phyloP scores from a whole-genome alignment of 257 asterid genomes.

The Striga asiatica region DNA sequence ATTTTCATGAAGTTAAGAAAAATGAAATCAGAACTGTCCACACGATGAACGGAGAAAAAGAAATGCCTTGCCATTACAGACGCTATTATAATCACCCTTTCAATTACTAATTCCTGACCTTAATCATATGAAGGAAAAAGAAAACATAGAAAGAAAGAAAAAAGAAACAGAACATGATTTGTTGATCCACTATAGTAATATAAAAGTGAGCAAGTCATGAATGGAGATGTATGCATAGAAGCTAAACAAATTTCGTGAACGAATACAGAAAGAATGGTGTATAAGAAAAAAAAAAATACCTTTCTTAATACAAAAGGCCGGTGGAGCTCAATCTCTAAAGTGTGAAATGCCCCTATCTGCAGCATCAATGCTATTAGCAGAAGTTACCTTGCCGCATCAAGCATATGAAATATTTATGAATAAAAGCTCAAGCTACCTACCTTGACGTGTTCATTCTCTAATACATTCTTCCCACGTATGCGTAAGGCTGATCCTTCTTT shows the following conservation, averaged over 20 bases:
- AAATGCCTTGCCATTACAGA: too few relatives aligned
- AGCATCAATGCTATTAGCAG: conserved; percentile 18
- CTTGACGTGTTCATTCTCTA: conserved; percentile 93
- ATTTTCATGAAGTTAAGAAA: background rate
- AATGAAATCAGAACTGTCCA: too few relatives aligned
- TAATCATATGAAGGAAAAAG: background rate
- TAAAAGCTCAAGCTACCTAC: conserved; percentile 28
- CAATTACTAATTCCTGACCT: background rate
- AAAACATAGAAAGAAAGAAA: background rate
- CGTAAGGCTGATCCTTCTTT: conserved; percentile 91
- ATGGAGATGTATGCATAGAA: background rate
- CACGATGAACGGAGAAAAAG: too few relatives aligned
- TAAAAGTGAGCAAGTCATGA: background rate
- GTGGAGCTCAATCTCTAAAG: conserved; percentile 85
- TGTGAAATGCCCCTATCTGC: conserved; percentile 97
- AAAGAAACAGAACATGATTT: background rate
- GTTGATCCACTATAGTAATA: background rate
- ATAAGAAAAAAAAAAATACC: conserved; percentile 26
- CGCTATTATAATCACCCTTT: background rate
- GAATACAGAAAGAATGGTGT: background rate
- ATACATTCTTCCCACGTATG: conserved; percentile 80
- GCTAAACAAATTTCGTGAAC: background rate
- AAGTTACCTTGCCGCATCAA: conserved; percentile 11
- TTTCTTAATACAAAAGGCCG: conserved; percentile 85
- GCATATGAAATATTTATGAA: conserved; percentile 1